phyloP scores from a whole-genome alignment of 1,139 yeast genomes.

The Hansenula anomala region DNA sequence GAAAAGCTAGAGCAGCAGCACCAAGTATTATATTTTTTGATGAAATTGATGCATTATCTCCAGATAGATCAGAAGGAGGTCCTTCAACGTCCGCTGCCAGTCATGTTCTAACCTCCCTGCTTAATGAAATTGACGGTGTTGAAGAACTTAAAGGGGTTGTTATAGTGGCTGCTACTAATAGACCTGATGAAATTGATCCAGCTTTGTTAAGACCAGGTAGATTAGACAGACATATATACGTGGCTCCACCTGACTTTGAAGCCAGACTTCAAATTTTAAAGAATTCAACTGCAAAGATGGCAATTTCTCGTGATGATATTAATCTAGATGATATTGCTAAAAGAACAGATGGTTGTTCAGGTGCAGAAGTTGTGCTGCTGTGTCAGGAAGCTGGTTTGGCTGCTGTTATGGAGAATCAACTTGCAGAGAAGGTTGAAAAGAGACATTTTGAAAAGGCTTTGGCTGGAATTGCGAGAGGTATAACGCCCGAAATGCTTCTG shows the following conservation, averaged over 20 bases:
- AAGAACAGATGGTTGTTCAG: constrained; percentile 85
- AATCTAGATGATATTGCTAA: constrained; percentile 51
- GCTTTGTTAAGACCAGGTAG: constrained; percentile 94
- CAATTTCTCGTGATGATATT: constrained; percentile 36
- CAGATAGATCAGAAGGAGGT: constrained; percentile 60
- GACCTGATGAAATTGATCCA: constrained; percentile 89
- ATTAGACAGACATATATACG: constrained; percentile 86
- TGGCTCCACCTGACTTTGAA: constrained; percentile 79
- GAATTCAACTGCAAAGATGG: constrained; percentile 59
- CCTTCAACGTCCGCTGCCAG: constrained; percentile 70
- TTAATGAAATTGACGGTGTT: constrained; percentile 95
- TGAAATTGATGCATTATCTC: constrained; percentile 89
- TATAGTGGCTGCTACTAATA: constrained; percentile 90
- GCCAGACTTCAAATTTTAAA: constrained; percentile 75
- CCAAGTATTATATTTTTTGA: constrained; percentile 92
- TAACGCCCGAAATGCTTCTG: constrained; percentile 76
- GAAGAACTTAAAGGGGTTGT: constrained; percentile 92
- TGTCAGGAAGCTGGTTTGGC: constrained; percentile 95
- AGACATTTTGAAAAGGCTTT: constrained; percentile 74
- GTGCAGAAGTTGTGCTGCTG: constrained; percentile 88
- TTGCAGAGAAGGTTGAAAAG: constrained; percentile 47
- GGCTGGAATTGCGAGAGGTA: constrained; percentile 63
- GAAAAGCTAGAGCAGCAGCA: constrained; percentile 89
- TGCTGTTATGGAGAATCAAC: constrained; percentile 76
- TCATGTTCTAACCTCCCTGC: constrained; percentile 80